Evolutionary conservation across 2,329 filamentous ascomycete species (phyloP).

Genomic region (Colletotrichum sp.): DNA sequence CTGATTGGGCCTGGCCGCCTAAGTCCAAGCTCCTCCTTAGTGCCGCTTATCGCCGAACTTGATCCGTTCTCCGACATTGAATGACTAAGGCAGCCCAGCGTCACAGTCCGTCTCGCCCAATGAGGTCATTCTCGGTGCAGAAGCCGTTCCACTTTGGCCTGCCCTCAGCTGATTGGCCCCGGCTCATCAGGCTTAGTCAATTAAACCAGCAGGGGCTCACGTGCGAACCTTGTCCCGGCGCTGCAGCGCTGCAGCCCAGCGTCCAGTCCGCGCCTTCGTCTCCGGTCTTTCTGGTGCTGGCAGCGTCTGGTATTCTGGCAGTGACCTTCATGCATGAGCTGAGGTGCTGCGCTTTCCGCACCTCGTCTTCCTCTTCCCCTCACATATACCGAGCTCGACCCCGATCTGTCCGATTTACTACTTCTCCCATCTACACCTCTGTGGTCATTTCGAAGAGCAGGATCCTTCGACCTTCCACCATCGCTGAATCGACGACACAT

Average conservation of each 20-base stretch:
- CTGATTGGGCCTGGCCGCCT: neutral
- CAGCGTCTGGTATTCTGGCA: neutral
- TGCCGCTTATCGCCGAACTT: neutral
- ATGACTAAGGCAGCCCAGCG: neutral
- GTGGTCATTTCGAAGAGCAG: neutral
- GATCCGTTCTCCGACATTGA: neutral
- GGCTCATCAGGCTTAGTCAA: neutral
- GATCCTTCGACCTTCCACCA: neutral
- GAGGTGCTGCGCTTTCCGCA: neutral
- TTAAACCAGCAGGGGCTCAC: slow-evolving; percentile 2
- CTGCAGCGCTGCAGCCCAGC: neutral
- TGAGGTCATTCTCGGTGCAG: slow-evolving; percentile 8
- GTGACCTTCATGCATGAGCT: slow-evolving; percentile 1
- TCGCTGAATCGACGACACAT: neutral
- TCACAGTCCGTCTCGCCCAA: neutral
- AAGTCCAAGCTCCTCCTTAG: neutral
- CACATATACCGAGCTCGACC: slow-evolving; percentile 4
- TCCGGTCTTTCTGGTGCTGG: neutral
- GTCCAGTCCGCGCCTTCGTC: neutral
- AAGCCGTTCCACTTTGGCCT: neutral
- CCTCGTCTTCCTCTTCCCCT: neutral
- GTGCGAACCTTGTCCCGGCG: slow-evolving; percentile 20
- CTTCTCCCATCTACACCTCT: neutral
- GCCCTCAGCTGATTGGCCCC: neutral
- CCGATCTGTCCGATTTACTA: neutral